A percentile compares a stretch with the other conserved stretches of the same genome.
These are phyloP conservation scores for Cyclospora cayetanensis DNA, from an alignment of 169 alveolate species.

Conservation along the genomic window DNA sequence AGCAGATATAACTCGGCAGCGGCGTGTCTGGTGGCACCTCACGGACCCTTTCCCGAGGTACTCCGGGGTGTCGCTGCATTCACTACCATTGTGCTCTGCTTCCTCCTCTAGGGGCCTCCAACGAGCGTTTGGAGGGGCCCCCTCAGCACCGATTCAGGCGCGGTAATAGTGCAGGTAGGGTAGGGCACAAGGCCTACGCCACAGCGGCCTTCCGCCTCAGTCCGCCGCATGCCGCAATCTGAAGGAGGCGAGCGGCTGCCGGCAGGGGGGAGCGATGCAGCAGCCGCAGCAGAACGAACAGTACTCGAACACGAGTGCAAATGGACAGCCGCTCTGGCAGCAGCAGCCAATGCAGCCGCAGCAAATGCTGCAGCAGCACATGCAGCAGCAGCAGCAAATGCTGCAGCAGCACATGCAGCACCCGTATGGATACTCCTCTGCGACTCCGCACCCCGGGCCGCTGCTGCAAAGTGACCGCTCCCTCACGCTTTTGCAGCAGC, in stretches of 20 bases:
- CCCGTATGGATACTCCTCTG: neutral
- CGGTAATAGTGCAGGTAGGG: no score
- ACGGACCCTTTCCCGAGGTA: no score
- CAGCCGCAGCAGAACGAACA: conserved; percentile 40
- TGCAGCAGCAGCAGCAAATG: conserved; percentile 22
- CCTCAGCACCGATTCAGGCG: no score
- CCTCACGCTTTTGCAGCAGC: neutral
- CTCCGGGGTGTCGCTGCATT: no score
- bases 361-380: neutral
- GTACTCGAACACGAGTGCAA: neutral
- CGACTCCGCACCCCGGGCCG: neutral
- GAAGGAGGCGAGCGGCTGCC: conserved; percentile 1
- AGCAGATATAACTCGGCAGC: no score
- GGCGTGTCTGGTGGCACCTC: no score
- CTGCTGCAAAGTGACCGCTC: neutral
- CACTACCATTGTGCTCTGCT: no score
- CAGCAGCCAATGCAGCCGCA: neutral
- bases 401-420: conserved; percentile 46
- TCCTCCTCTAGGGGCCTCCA: no score
- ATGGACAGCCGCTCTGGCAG: neutral
- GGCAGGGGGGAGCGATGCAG: neutral
- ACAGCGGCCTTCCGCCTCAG: no score
- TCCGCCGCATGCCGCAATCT: conserved; percentile 32
- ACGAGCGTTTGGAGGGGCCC: neutral
- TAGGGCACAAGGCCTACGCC: neutral